Conservation (phyloP, 495 filamentous ascomycete genomes). For the Tuber umbilicatum region DNA sequence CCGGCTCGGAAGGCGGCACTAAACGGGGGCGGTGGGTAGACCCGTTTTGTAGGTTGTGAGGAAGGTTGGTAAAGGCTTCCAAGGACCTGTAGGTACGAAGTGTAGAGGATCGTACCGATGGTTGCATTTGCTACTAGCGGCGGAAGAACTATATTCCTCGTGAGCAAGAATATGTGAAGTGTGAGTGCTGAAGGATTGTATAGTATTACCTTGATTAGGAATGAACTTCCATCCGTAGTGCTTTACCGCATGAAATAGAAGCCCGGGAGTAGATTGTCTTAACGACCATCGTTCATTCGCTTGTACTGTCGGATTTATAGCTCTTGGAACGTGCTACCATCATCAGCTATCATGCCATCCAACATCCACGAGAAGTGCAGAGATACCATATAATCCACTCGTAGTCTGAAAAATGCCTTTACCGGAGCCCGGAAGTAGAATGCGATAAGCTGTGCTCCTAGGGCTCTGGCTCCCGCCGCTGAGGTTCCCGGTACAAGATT, state of each 20-base stretch:
- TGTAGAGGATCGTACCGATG: conserved; percentile 80
- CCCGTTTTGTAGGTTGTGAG: conserved; percentile 58
- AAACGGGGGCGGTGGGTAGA: conserved; percentile 67
- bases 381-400: conserved; percentile 74
- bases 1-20: conserved; percentile 66
- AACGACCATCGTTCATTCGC: conserved; percentile 58
- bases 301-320: conserved; percentile 57
- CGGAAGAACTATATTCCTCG: conserved; percentile 54
- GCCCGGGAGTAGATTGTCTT: conserved; percentile 66
- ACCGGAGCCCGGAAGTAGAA: conserved; percentile 87
- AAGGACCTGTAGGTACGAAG: conserved; percentile 75
- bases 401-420: conserved; percentile 80
- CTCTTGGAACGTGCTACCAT: conserved; percentile 47
- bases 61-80: conserved; percentile 66
- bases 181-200: background rate
- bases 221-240: conserved; percentile 80
- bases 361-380: background rate
- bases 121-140: conserved; percentile 79
- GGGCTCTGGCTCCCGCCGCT: conserved; percentile 70
- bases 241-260: conserved; percentile 70
- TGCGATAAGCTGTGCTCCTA: conserved; percentile 69
- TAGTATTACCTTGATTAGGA: conserved; percentile 57
- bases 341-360: background rate
- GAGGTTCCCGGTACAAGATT: conserved; percentile 47
- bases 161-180: conserved; percentile 2